Conservation (phyloP, 2,329 filamentous ascomycete species). For the Fusarium cyanostomum region DNA sequence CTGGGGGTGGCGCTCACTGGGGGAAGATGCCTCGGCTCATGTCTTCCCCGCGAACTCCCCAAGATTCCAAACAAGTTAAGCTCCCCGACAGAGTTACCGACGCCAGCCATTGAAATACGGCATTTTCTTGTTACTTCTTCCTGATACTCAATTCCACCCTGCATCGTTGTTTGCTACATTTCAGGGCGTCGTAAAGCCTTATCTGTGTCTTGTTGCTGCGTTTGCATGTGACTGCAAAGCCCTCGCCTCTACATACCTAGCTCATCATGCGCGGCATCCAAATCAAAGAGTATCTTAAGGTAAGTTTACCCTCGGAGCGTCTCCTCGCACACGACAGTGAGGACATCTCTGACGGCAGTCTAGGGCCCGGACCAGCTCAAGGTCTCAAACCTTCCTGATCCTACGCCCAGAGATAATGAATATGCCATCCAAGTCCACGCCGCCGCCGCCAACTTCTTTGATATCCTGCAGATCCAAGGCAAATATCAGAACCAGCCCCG, state of each 20-base stretch:
- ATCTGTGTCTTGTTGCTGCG: too few relatives aligned
- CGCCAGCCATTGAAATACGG: constrained; percentile 20
- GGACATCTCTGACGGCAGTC: not conserved
- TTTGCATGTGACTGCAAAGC: not conserved
- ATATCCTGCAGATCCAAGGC: constrained; percentile 92
- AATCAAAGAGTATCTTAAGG: constrained; percentile 78
- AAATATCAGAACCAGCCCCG: constrained; percentile 94
- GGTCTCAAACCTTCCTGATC: constrained; percentile 79
- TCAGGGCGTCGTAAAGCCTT: too few relatives aligned
- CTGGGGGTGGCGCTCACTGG: constrained; percentile 17
- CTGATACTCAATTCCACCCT: too few relatives aligned
- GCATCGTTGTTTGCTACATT: too few relatives aligned
- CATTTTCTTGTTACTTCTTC: too few relatives aligned
- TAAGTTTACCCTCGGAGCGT: constrained; percentile 49
- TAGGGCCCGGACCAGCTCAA: constrained; percentile 82
- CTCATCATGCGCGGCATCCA: constrained; percentile 78
- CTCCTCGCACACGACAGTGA: too few relatives aligned
- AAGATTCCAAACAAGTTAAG: constrained; percentile 9
- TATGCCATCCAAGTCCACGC: constrained; percentile 91
- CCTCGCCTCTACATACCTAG: too few relatives aligned
- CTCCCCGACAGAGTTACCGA: constrained; percentile 18
- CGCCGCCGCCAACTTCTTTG: constrained; percentile 94
- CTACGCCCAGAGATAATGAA: constrained; percentile 73
- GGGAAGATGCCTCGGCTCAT: constrained; percentile 43
- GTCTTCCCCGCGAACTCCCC: constrained; percentile 36